Base-by-base conservation (phyloP, 768 basidiomycete species). In the Leccinum ochraceum region DNA sequence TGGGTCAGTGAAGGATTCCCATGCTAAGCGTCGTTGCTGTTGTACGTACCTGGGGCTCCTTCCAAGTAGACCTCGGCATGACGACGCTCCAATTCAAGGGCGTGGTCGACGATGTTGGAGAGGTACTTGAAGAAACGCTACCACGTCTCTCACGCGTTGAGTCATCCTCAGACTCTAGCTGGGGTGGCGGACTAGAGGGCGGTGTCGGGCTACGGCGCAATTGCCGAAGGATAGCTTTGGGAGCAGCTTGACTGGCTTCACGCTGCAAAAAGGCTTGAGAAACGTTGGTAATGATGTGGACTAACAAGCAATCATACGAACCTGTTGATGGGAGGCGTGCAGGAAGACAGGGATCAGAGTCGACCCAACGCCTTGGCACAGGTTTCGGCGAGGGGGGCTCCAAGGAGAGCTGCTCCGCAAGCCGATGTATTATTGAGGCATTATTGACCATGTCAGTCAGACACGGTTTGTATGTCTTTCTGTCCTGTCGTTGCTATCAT, bases 301-400 rank as follows among this genome's bases (percentile, higher is more conserved):
- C 58, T 22, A 61, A 50, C 59, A 56, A 58, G 32, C 14, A 51
- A 60, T 10, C 42, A 24, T 44, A 78, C 82, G 54, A 65, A 88
- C 88, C 81, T 62, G 76, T 80, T 8, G 86, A 82, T 14, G 90
- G 90, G 50, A 92, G 80, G n/a, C 89, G 81, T 55, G 81, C 83
- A 34, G 85, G 88, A 36, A 92, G 78, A 70, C 87, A 88, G 59
- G 82, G 82, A 10, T 83, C 77, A 3, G 84, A 80, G 9, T 64
- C 64, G 3, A 84, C 64, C 48, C 80, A 80, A 60, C 69, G 75
- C 60, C 83, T 79, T 55, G 74, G 57, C 24, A 50, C 42, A 13
- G 75, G 74, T 34, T 64, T 63, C 9, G 59, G 57, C 44, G 65
- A 54, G 17, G 48, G 50, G 32, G 62, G 48, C 9, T 70, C 68